Evolutionary conservation across 1,284 basidiomycete genomes (phyloP), one percentile per base, ranked within the genome.

Genomic region (Rhodotorula sp.): DNA sequence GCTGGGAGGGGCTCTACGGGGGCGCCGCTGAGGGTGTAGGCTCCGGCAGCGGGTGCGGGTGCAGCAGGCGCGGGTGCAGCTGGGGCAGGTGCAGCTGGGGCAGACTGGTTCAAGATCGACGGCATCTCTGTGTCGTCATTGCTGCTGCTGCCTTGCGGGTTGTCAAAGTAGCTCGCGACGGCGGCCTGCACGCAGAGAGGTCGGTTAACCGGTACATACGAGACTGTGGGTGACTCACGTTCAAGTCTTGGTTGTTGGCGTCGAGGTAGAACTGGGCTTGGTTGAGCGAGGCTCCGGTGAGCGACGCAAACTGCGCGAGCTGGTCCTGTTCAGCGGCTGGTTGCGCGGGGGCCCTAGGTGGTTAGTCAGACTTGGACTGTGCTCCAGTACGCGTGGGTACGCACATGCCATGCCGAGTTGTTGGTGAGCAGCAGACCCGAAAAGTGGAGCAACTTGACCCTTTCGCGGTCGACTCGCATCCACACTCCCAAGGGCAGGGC

Each of bases 191-290:
- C 42, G 22, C 18, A 3, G 30, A n/a, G 3, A 63, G 55, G n/a
- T n/a, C n/a, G n/a, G n/a, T n/a, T n/a, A n/a, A n/a, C n/a, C n/a
- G n/a, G n/a, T n/a, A n/a, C n/a, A n/a, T n/a, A n/a, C n/a, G n/a
- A n/a, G n/a, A n/a, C n/a, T n/a, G n/a, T n/a, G n/a, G n/a, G 18
- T 7, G 2, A 59, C 56, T 42, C 33, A 77, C 77, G 58, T 78
- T 67, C 22, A 82, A 61, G 71, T 82, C 78, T 17, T 81, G 81
- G 37, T 73, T 73, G 17, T 79, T 76, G 5, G 78, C 76, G 42
- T 81, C 79, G 63, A 82, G 76, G 70, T 77, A 81, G 78, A 81
- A 80, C 65, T 71, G 72, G n/a, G 82, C 82, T 44, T 78, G 78
- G 48, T 80, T 78, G 42, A 72, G 58, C 10, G 76, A 73, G 26